phyloP scores from a whole-genome alignment of 371 early-diverging fungal species.

The Blyttiomyces sp. region DNA sequence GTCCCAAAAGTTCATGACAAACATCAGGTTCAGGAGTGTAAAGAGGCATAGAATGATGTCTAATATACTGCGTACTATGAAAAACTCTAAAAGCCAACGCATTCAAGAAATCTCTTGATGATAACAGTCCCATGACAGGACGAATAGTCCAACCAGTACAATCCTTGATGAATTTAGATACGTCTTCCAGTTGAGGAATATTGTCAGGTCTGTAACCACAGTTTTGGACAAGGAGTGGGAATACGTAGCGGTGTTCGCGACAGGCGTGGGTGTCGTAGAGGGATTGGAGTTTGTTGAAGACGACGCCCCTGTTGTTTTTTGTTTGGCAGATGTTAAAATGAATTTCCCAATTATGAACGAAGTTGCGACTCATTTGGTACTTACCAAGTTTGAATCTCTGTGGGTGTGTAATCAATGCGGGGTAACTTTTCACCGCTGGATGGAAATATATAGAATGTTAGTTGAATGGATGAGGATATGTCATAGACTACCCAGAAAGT shows the following conservation, averaged over 20 bases:
- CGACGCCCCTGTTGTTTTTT: slow-evolving; percentile 59
- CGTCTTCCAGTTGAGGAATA: slow-evolving; percentile 88
- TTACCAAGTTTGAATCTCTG: slow-evolving; percentile 80
- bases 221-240: slow-evolving; percentile 87
- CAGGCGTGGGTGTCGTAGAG: slow-evolving; percentile 88
- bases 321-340: background rate
- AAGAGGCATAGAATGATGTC: slow-evolving; percentile 85
- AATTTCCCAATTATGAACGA: background rate
- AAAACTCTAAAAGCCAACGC: slow-evolving; percentile 97
- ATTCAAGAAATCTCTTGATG: slow-evolving; percentile 92
- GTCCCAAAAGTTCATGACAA: slow-evolving; percentile 83
- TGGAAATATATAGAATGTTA: too few relatives aligned
- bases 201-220: slow-evolving; percentile 83
- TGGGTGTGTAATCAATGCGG: slow-evolving; percentile 76
- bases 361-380: background rate
- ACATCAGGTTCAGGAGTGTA: slow-evolving; percentile 95
- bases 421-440: slow-evolving; percentile 80
- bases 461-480: background rate
- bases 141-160: slow-evolving; percentile 95
- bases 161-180: slow-evolving; percentile 92
- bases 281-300: slow-evolving; percentile 71
- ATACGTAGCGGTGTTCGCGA: slow-evolving; percentile 85
- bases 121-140: slow-evolving; percentile 93
- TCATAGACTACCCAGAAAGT: background rate
- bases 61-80: slow-evolving; percentile 95